Evolutionary conservation across 83 land plant species (phyloP).

Genomic region (Picea abies): DNA sequence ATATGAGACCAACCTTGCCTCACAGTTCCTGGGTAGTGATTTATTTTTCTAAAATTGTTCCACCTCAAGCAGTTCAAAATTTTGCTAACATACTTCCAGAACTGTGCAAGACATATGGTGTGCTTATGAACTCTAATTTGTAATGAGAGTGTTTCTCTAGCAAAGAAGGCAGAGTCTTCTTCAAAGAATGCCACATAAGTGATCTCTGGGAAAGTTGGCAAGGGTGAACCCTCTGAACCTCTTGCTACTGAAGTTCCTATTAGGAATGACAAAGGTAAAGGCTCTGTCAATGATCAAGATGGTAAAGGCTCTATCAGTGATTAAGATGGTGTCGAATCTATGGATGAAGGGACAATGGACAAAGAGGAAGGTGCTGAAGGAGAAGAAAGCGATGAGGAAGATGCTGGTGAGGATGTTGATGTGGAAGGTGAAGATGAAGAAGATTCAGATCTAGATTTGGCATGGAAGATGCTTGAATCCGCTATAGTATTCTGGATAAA

Average conservation of each 20-base stretch:
- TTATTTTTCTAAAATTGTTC: too few species aligned
- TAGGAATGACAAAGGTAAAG: background rate
- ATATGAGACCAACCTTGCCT: too few species aligned
- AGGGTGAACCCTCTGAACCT: conserved; percentile 29
- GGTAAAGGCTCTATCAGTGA: background rate
- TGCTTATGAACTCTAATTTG: too few species aligned
- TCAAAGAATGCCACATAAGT: conserved; percentile 24
- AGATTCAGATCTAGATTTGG: conserved; percentile 89
- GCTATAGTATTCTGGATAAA: conserved; percentile 94
- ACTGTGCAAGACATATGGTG: too few species aligned
- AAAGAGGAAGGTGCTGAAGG: conserved; percentile 28
- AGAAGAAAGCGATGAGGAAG: conserved; percentile 31
- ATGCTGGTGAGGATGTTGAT: conserved; percentile 57
- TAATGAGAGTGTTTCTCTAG: too few species aligned
- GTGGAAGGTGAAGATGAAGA: conserved; percentile 82
- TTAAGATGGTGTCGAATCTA: background rate
- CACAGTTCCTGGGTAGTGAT: too few species aligned
- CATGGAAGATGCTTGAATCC: conserved; percentile 96
- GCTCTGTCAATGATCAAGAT: too few species aligned
- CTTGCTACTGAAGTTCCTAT: background rate
- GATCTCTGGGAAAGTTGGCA: conserved; percentile 27
- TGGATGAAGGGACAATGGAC: background rate
- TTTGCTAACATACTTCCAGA: too few species aligned
- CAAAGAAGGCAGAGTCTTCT: conserved; percentile 6
- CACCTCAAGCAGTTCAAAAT: too few species aligned